Conservation (phyloP, 257 asterid species). For the Cordia subcordata region DNA sequence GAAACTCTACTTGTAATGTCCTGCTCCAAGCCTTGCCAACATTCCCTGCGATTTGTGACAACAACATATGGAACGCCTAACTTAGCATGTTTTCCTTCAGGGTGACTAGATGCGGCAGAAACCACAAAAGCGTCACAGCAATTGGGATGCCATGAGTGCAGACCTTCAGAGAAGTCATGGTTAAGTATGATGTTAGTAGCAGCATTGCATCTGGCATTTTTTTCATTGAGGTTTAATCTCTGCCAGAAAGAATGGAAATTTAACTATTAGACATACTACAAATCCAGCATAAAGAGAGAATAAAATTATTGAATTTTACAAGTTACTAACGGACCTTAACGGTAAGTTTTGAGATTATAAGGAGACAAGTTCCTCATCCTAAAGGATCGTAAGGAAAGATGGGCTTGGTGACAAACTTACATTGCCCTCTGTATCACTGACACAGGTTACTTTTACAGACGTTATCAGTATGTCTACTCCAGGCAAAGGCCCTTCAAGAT, state of each 20-base stretch:
- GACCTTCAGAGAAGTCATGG: slow-evolving; percentile 73
- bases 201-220: slow-evolving; percentile 17
- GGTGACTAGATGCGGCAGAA: slow-evolving; percentile 32
- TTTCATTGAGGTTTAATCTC: slow-evolving; percentile 24
- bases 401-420: slow-evolving; percentile 30
- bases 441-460: slow-evolving; percentile 48
- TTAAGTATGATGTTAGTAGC: slow-evolving; percentile 53
- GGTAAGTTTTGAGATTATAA: no score
- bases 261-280: background rate
- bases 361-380: no score
- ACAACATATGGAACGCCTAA: slow-evolving; percentile 42
- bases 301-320: no score
- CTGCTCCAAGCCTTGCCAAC: slow-evolving; percentile 88
- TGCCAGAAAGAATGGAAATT: slow-evolving; percentile 19
- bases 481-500: slow-evolving; percentile 83
- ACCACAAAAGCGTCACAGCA: slow-evolving; percentile 58
- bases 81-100: slow-evolving; percentile 20
- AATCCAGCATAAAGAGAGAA: background rate
- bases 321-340: no score
- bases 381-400: no score
- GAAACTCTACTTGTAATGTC: slow-evolving; percentile 54
- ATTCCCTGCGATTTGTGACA: slow-evolving; percentile 50
- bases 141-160: slow-evolving; percentile 68
- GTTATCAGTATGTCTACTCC: slow-evolving; percentile 67
- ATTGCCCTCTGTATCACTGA: slow-evolving; percentile 19